Percentiles rank a stretch among this genome's conserved stretches.
Conservation (phyloP, 2,329 filamentous ascomycete species). For the Ascochyta rabiei region DNA sequence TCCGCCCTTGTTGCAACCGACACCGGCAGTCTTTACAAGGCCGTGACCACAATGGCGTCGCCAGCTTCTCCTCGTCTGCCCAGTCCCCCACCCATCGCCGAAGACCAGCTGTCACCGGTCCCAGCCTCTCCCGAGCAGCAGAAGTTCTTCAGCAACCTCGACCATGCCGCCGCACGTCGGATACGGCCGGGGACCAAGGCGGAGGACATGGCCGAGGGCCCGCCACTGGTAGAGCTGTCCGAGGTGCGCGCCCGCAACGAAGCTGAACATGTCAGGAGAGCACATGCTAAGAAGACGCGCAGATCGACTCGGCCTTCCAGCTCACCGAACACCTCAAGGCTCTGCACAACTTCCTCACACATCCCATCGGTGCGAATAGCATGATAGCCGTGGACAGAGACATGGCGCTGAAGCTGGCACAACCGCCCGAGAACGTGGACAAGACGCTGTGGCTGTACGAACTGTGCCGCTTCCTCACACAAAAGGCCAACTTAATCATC, state of each 20-base stretch:
- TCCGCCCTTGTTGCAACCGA: not conserved
- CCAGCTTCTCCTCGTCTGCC: conserved; percentile 82
- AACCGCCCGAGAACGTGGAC: conserved; percentile 81
- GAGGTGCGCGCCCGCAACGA: conserved; percentile 65
- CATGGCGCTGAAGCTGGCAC: conserved; percentile 76
- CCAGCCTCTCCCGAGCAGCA: conserved; percentile 65
- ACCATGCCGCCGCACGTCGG: conserved; percentile 77
- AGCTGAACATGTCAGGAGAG: not conserved
- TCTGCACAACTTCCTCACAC: conserved; percentile 82
- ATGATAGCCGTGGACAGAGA: conserved; percentile 75
- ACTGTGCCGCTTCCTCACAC: conserved; percentile 92
- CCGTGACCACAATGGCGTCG: conserved; percentile 31
- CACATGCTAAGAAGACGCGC: conserved; percentile 26
- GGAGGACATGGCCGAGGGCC: conserved; percentile 90
- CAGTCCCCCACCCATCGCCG: conserved; percentile 90
- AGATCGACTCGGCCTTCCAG: conserved; percentile 98
- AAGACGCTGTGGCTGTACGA: conserved; percentile 96
- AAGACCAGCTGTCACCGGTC: conserved; percentile 88
- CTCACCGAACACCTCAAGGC: conserved; percentile 96
- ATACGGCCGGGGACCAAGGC: conserved; percentile 92
- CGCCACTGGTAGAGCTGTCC: conserved; percentile 81
- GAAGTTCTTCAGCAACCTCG: conserved; percentile 61
- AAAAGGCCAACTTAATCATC: conserved; percentile 91
- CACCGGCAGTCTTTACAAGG: not conserved
- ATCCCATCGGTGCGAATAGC: conserved; percentile 59